phyloP scores from a whole-genome alignment of 2,329 filamentous ascomycete genomes.

The Coniochaeta sp. region DNA sequence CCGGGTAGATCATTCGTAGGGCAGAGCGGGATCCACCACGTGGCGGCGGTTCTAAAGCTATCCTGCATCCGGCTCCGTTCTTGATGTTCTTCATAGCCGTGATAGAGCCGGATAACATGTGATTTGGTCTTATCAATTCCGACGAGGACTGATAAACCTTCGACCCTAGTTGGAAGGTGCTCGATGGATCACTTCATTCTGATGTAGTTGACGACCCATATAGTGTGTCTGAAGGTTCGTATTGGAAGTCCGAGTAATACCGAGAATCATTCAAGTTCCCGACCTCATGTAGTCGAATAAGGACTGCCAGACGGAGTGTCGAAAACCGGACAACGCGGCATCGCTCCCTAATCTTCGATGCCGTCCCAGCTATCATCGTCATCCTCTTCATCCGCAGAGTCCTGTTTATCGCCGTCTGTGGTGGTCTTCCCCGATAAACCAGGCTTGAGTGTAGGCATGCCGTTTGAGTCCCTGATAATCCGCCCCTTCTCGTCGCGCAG shows the following conservation, averaged over 20 bases:
- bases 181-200: too few relatives aligned
- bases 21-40: background rate
- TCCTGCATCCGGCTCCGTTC: background rate
- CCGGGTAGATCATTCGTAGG: background rate
- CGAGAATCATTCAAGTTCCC: too few relatives aligned
- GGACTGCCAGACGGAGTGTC: too few relatives aligned
- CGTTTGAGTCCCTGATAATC: background rate
- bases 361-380: constrained; percentile 1
- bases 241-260: too few relatives aligned
- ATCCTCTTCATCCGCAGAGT: background rate
- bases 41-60: background rate
- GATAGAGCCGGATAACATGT: background rate
- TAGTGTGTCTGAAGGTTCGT: too few relatives aligned
- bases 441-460: constrained; percentile 3
- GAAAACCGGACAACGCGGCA: too few relatives aligned
- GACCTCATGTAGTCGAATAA: too few relatives aligned
- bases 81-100: background rate
- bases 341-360: background rate
- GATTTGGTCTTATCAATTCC: background rate
- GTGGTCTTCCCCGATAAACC: background rate
- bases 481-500: background rate
- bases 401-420: background rate
- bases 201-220: too few relatives aligned
- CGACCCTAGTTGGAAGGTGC: too few relatives aligned
- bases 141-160: too few relatives aligned